Evolutionary conservation across 352 stramenopile genomes (phyloP).

Genomic region (Phytophthora quininea): DNA sequence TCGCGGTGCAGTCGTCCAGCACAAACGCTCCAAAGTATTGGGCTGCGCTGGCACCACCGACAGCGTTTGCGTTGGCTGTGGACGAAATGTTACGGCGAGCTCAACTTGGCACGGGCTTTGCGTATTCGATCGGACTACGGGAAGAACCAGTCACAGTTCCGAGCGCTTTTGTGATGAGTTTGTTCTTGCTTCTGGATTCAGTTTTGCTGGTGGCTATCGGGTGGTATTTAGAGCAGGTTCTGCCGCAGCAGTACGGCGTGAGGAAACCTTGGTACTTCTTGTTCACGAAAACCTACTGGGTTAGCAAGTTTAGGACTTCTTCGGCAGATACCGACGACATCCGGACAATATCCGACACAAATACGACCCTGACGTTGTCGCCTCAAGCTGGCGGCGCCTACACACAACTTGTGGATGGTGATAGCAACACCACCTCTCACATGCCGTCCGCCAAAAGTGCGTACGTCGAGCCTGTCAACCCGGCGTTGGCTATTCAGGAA

Average conservation of each 20-base stretch:
- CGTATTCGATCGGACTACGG: constrained; percentile 54
- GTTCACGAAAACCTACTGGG: constrained; percentile 49
- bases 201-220: constrained; percentile 82
- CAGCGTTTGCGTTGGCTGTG: constrained; percentile 72
- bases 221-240: constrained; percentile 94
- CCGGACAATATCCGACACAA: constrained; percentile 2
- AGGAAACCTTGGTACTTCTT: constrained; percentile 92
- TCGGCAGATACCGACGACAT: background rate
- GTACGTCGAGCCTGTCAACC: constrained; percentile 49
- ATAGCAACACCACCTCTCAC: too few species aligned
- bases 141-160: constrained; percentile 49
- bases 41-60: constrained; percentile 63
- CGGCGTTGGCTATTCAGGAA: constrained; percentile 48
- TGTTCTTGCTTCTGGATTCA: constrained; percentile 81
- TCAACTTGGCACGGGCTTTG: constrained; percentile 62
- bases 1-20: constrained; percentile 57
- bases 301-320: constrained; percentile 11
- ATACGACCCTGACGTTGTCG: constrained; percentile 8
- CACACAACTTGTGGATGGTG: constrained; percentile 16
- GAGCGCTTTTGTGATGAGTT: constrained; percentile 55
- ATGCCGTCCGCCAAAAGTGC: too few species aligned
- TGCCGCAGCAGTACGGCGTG: constrained; percentile 92
- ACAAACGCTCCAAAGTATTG: constrained; percentile 56
- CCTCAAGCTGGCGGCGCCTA: constrained; percentile 33
- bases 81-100: constrained; percentile 66